Percentiles rank a stretch among this genome's conserved stretches.
phyloP scores from a whole-genome alignment of 768 basidiomycete species.

The Mycena pura region DNA sequence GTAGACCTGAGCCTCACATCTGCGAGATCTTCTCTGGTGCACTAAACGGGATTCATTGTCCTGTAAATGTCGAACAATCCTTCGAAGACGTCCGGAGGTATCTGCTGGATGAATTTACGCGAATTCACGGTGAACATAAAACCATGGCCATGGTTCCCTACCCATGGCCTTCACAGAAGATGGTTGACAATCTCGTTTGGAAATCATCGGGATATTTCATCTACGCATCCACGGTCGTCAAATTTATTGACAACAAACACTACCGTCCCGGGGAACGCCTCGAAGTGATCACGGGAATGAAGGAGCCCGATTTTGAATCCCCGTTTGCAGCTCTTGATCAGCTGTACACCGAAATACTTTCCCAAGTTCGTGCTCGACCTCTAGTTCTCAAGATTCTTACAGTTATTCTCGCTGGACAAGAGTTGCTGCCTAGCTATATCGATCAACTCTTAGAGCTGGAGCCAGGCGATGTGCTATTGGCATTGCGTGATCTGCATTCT shows the following conservation, averaged over 20 bases:
- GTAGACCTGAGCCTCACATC: neutral
- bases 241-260: too few species aligned
- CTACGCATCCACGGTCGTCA: neutral
- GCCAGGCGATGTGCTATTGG: neutral
- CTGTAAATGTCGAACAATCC: neutral
- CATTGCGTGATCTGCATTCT: neutral
- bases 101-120: neutral
- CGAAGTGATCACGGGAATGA: neutral
- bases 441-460: neutral
- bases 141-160: neutral
- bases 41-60: neutral
- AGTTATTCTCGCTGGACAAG: neutral
- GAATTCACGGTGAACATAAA: neutral
- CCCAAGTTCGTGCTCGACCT: neutral
- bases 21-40: neutral
- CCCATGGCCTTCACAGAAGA: neutral
- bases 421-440: neutral
- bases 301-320: neutral
- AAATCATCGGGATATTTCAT: neutral
- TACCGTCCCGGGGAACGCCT: neutral
- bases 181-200: neutral
- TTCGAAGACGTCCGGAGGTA: neutral
- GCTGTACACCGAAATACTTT: too few species aligned
- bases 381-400: neutral
- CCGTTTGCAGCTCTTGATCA: too few species aligned